Base-by-base conservation (phyloP, 129 eudicot species). In the Escallonia rubra region DNA sequence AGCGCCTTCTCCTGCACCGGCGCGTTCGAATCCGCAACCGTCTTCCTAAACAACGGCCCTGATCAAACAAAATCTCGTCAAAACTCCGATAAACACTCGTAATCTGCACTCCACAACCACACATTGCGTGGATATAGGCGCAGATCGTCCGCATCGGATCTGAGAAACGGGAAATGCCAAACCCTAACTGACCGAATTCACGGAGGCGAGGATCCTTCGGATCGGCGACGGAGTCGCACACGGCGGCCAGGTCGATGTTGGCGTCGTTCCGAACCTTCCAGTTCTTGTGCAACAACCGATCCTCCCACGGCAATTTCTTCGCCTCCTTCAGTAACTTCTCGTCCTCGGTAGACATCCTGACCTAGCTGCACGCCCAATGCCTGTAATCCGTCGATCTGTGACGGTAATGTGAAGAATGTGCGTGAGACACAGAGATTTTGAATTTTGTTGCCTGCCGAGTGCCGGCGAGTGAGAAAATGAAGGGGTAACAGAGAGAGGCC, bases 1-100 rank as follows among this genome's bases (percentile, higher is more conserved):
- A 94, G 83, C 6, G 99, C 99, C 87, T 94, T 94, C 79, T 94
- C 99, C 69, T 94, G 99, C 7, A 94, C 99, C 4, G 97, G 97
- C 23, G 99, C 97, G 79, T 94, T 94, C 40, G 97, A 81, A 85
- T 94, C 99, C 41, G 93, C 83, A 64, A 94, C 86, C 49, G 95
- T 45, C 88, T 94, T 89, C 77, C 72, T 85, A 80, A 94, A 94
- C 80, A 82, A 83, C 42, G 84, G 93, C 7, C 96, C 99, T 93
- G 60, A 69, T 48, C 56, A 65, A 70, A 73, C 53, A 44, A 73
- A 69, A 61, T 41, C 44, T 10, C 41, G 54, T 59, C 69, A 56
- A 38, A 74, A 58, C 43, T 46, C 57, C 59, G 5, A 41, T 8
- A 40, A 15, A n/a, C 38, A 0, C 51, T 11, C 47, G 10, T 42